phyloP scores from a whole-genome alignment of 2,329 filamentous ascomycete genomes.

The Fusarium mexicanum region DNA sequence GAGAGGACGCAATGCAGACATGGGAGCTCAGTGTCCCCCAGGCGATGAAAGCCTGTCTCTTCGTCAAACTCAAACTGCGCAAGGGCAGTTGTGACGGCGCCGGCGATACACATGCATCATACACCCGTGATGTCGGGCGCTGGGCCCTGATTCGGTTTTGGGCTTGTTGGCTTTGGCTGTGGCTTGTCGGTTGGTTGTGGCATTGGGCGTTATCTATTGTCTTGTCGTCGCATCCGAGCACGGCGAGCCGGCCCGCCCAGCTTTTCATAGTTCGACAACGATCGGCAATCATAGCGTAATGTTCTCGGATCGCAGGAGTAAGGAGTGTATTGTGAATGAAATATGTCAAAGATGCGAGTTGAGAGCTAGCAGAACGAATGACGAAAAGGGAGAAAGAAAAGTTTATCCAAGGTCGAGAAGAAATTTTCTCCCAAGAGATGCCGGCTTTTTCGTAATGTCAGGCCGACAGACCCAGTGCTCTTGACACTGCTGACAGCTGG shows the following conservation, averaged over 20 bases:
- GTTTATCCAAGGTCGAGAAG: neutral
- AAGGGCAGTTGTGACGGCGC: neutral
- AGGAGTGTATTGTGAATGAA: neutral
- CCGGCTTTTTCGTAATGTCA: neutral
- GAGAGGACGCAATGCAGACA: neutral
- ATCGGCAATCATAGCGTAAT: rapidly evolving
- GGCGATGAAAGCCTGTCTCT: neutral
- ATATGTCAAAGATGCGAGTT: neutral
- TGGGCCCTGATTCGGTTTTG: too few species aligned
- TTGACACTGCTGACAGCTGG: neutral
- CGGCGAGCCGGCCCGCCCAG: too few species aligned
- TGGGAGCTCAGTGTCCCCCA: neutral
- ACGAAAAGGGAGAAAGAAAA: neutral
- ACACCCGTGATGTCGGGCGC: too few species aligned
- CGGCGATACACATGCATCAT: neutral
- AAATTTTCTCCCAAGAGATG: neutral
- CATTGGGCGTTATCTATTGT: too few species aligned
- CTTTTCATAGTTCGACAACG: too few species aligned
- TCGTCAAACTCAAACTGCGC: neutral
- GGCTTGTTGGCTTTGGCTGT: too few species aligned
- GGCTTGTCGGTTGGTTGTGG: too few species aligned
- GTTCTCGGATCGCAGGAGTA: too few species aligned
- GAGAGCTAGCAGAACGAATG: too few species aligned
- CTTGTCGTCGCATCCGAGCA: too few species aligned
- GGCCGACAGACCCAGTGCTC: neutral